Evolutionary conservation across 805 yeast species (phyloP).

Genomic region (Saturnispora gosingensis): DNA sequence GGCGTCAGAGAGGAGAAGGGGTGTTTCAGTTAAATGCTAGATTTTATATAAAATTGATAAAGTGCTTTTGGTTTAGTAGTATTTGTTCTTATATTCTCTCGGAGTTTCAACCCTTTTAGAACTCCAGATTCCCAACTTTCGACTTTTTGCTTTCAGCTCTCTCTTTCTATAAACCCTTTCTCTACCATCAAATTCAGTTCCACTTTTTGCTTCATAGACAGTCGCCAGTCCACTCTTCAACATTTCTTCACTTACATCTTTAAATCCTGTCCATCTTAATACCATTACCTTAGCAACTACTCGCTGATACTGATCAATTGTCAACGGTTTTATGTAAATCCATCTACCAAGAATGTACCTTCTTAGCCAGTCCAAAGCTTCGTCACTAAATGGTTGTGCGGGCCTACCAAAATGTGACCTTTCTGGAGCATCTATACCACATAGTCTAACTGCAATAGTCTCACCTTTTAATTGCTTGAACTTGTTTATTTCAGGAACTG

Average conservation of each 20-base stretch:
- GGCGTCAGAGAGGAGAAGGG: slow-evolving; percentile 75
- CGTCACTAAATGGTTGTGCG: slow-evolving; percentile 80
- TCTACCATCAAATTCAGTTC: slow-evolving; percentile 80
- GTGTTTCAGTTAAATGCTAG: slow-evolving; percentile 72
- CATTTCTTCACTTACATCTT: slow-evolving; percentile 86
- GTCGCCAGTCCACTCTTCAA: slow-evolving; percentile 72
- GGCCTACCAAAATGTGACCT: slow-evolving; percentile 90
- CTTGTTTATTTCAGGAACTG: slow-evolving; percentile 46
- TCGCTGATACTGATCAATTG: slow-evolving; percentile 82
- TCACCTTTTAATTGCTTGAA: slow-evolving; percentile 42
- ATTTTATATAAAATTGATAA: not conserved
- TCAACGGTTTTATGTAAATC: slow-evolving; percentile 68
- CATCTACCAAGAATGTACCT: slow-evolving; percentile 53
- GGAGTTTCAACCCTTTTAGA: slow-evolving; percentile 50
- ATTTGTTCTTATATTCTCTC: slow-evolving; percentile 58
- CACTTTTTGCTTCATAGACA: slow-evolving; percentile 73
- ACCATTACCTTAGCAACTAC: slow-evolving; percentile 70
- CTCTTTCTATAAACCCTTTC: slow-evolving; percentile 49
- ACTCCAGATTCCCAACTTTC: slow-evolving; percentile 64
- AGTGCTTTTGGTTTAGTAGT: slow-evolving; percentile 14
- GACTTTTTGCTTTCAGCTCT: slow-evolving; percentile 50
- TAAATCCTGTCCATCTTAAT: slow-evolving; percentile 55
- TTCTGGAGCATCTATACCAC: slow-evolving; percentile 97
- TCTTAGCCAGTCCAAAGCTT: slow-evolving; percentile 73
- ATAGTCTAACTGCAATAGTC: slow-evolving; percentile 73